Conservation (phyloP, 441 rosid species). For the Erodium trifolium region DNA sequence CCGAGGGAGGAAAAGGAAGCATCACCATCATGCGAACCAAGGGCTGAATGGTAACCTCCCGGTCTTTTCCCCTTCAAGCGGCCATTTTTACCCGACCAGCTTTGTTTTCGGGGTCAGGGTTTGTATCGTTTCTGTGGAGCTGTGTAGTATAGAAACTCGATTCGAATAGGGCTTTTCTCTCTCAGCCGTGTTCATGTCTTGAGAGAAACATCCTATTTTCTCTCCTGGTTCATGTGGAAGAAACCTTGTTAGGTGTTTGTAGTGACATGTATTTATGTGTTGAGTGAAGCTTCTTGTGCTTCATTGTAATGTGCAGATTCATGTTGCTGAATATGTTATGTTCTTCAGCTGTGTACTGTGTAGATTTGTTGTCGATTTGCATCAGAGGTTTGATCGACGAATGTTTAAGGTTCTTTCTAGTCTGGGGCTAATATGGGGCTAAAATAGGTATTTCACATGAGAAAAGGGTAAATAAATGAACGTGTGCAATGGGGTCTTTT, state of each 20-base stretch:
- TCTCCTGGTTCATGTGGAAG: not conserved
- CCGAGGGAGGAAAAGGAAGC: constrained; percentile 96
- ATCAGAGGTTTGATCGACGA: too few relatives aligned
- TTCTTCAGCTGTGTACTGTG: too few relatives aligned
- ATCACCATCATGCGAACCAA: constrained; percentile 92
- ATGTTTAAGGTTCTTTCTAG: too few relatives aligned
- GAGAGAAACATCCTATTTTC: not conserved
- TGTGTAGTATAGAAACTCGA: not conserved
- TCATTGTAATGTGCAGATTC: not conserved
- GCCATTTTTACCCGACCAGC: not conserved
- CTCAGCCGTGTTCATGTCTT: not conserved
- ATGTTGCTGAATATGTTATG: too few relatives aligned
- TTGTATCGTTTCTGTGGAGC: not conserved
- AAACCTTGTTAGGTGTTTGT: not conserved
- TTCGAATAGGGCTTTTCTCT: not conserved
- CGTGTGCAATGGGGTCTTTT: too few relatives aligned
- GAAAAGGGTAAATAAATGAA: too few relatives aligned
- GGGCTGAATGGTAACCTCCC: constrained; percentile 33
- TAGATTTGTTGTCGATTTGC: too few relatives aligned
- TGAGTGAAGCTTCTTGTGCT: not conserved
- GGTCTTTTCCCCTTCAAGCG: not conserved
- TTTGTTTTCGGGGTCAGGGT: not conserved
- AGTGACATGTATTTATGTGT: not conserved
- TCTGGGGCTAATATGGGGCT: too few relatives aligned
- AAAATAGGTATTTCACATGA: too few relatives aligned